Base-by-base conservation (phyloP, 2,329 filamentous ascomycete species). In the Cladophialophora immunda region DNA sequence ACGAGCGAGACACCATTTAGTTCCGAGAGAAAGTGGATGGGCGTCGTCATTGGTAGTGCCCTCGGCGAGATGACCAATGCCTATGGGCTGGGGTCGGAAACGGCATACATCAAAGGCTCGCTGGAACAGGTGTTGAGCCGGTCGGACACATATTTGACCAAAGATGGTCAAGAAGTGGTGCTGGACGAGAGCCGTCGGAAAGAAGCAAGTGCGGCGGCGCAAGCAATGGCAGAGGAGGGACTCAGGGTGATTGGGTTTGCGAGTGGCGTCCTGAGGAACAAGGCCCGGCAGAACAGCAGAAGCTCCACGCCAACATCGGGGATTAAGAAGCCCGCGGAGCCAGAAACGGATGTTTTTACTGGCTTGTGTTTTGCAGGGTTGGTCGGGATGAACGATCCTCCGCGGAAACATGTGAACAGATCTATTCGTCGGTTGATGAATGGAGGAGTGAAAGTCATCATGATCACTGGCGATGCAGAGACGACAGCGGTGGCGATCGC, bases 21-120 rank as follows among this genome's bases (percentile, higher is more conserved):
- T 77, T 99, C 95, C 0, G 93, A 97, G 76, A 88, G 94, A 65
- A 99, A 99, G 79, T 99, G 94, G 94, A 99, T 99, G 96, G 96
- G 96, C 36, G 94, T 97, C 30, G 91, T 93, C 1, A 92, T 97
- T 72, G 89, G 88, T 32, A 81, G 79, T 68, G 68, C 71, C 53
- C 50, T 76, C 69, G 79, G 80, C 34, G 79, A 77, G 65, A 75
- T 81, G 52, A 82, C 84, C 25, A 84, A 87, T 56, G 83, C 83
- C 30, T 80, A 82, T 32, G 84, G 83, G 66, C 81, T 82, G 62
- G 89, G 91, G 41, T 88, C 89, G 68, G 92, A 97, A 74, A 89
- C 93, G 71, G 94, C 93, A 0, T 99, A 98, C 77, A 92, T 98
- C 82, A 99, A 99, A 77, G 96, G 95, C 34, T 92, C 95, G 36